phyloP scores from a whole-genome alignment of 805 yeast species.

The Ogataea minuta region DNA sequence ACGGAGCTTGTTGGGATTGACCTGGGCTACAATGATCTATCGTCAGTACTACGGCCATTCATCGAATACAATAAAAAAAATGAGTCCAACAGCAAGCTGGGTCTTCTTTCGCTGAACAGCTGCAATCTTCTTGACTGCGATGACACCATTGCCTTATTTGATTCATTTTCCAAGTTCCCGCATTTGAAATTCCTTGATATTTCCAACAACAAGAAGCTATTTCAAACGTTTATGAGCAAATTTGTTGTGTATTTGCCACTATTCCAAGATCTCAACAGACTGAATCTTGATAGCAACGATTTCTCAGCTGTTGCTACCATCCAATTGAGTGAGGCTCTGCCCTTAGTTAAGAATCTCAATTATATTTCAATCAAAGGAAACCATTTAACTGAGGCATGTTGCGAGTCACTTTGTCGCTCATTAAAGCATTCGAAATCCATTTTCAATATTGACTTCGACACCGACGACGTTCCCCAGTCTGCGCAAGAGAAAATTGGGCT shows the following conservation, averaged over 20 bases:
- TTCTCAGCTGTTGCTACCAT: constrained; percentile 55
- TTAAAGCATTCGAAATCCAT: constrained; percentile 65
- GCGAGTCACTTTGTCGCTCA: constrained; percentile 65
- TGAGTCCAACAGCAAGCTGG: constrained; percentile 28
- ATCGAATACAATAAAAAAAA: constrained; percentile 31
- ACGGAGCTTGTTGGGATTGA: constrained; percentile 66
- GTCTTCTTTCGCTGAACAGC: constrained; percentile 61
- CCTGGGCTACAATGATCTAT: constrained; percentile 77
- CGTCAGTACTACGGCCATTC: constrained; percentile 37
- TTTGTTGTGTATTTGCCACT: constrained; percentile 66
- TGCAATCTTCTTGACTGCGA: constrained; percentile 55
- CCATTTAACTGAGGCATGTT: constrained; percentile 54
- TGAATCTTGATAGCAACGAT: constrained; percentile 71
- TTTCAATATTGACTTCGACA: constrained; percentile 66
- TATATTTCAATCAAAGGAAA: constrained; percentile 72
- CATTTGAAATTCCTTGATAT: constrained; percentile 70
- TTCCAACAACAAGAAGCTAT: constrained; percentile 64
- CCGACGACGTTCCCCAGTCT: constrained; percentile 55
- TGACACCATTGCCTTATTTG: constrained; percentile 48
- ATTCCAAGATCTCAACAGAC: constrained; percentile 58
- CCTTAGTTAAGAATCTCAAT: constrained; percentile 62
- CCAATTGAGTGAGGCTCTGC: constrained; percentile 63
- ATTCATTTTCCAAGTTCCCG: constrained; percentile 51
- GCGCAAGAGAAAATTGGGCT: constrained; percentile 73
- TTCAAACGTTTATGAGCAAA: constrained; percentile 58